Base-by-base conservation (phyloP, 441 rosid genomes). In the Metrosideros polymorpha region DNA sequence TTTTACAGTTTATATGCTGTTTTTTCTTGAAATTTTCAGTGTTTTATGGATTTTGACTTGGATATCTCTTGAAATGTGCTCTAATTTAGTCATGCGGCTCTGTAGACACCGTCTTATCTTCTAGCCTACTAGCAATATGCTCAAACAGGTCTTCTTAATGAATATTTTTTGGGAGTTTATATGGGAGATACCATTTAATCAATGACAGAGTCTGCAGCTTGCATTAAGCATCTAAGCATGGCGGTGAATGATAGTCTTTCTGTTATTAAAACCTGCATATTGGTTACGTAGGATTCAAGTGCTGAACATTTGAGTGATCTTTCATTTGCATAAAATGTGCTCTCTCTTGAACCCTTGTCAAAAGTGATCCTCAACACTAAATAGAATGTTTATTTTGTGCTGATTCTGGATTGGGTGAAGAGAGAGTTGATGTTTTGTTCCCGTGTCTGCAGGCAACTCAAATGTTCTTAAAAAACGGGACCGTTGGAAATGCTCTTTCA, bases 361-460 rank as follows among this genome's bases (percentile, higher is more conserved):
- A 66, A 61, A 39, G 47, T 66, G 79, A 35, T 66, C 45, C 79
- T 35, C 47, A 66, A 22, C 79, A 2, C 35, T 66, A 66, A 66
- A 35, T 61, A 29, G 71, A 61, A 61, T 61, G 71, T 61, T 61
- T 61, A 29, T 30, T 35, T 35, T 66, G 15, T 66, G 35, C 15
- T 35, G 79, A 92, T 91, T 87, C 93, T 88, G 93, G 90, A 89
- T 89, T 89, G 92, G 84, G 88, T 92, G 55, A 94, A 89, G 90
- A 89, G 90, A 90, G 93, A 92, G 88, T 86, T 87, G 77, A 91
- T 91, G 90, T 89, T 87, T 85, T 39, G 89, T 89, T 75, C 89
- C 93, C 3, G 29, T 88, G 57, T 53, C 91, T 88, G 66, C 93
- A 92, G 76, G 89, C 89, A 85, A 82, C 91, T 89, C 89, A 93